Evolutionary conservation across 2,329 filamentous ascomycete species (phyloP).

Genomic region (Clarireedia paspali): DNA sequence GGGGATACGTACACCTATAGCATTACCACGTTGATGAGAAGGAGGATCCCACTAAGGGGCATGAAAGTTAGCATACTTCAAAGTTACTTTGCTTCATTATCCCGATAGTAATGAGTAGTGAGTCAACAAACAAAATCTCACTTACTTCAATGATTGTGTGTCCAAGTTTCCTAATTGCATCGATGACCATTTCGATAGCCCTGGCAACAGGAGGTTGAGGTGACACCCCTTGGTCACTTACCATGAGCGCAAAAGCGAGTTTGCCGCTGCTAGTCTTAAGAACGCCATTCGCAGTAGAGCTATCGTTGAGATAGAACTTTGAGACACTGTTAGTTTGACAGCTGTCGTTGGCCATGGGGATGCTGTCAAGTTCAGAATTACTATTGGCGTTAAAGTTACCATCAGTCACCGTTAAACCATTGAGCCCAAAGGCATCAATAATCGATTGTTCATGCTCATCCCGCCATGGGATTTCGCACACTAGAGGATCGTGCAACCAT

Average conservation of each 20-base stretch:
- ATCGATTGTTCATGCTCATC: slow-evolving; percentile 33
- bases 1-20: slow-evolving; percentile 34
- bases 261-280: slow-evolving; percentile 15
- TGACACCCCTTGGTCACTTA: slow-evolving; percentile 40
- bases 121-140: background rate
- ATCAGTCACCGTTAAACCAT: slow-evolving; percentile 15
- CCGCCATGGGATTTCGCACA: slow-evolving; percentile 59
- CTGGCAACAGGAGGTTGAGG: slow-evolving; percentile 51
- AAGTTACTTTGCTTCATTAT: background rate
- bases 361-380: no score
- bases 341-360: no score
- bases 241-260: slow-evolving; percentile 48
- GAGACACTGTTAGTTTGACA: no score
- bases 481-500: slow-evolving; percentile 59
- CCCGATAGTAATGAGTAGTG: background rate
- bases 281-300: no score
- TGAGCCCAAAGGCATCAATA: slow-evolving; percentile 32
- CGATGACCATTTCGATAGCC: slow-evolving; percentile 43
- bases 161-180: slow-evolving; percentile 42
- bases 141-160: slow-evolving; percentile 43
- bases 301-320: no score
- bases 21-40: slow-evolving; percentile 34
- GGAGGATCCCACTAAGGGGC: slow-evolving; percentile 45
- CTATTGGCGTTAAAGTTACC: no score
- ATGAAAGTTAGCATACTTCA: background rate